phyloP scores from a whole-genome alignment of 2,329 filamentous ascomycete genomes.

The Aspergillus neoniger region DNA sequence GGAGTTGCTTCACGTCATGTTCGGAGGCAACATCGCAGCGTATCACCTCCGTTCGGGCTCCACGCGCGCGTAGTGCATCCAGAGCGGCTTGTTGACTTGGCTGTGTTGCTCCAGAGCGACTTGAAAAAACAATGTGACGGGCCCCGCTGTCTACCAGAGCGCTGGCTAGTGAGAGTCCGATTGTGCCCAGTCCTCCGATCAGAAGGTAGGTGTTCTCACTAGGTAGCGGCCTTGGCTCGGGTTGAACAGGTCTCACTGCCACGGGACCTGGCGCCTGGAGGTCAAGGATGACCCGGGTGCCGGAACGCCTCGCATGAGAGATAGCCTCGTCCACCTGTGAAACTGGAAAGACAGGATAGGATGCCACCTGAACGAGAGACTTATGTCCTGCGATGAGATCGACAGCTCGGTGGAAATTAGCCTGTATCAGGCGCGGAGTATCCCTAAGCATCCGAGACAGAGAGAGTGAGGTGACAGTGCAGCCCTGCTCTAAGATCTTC shows the following conservation, averaged over 20 bases:
- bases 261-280: background rate
- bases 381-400: background rate
- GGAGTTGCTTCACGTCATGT: slow-evolving; percentile 15
- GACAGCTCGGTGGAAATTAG: background rate
- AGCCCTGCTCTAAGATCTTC: background rate
- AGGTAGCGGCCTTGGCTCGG: background rate
- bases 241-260: background rate
- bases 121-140: slow-evolving; percentile 25
- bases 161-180: slow-evolving; percentile 24
- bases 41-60: slow-evolving; percentile 18
- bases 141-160: slow-evolving; percentile 22
- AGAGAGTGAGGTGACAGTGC: background rate
- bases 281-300: background rate
- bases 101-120: slow-evolving; percentile 17
- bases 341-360: background rate
- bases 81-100: slow-evolving; percentile 18
- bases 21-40: slow-evolving; percentile 22
- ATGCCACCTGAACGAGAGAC: background rate
- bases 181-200: slow-evolving; percentile 24
- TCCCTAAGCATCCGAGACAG: background rate
- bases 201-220: slow-evolving; percentile 21
- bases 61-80: slow-evolving; percentile 13
- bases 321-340: background rate
- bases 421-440: background rate
- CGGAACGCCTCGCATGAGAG: background rate